These are phyloP conservation scores for Podospora pseudopauciseta DNA, from an alignment of 495 filamentous ascomycete species.

Conservation along the genomic window DNA sequence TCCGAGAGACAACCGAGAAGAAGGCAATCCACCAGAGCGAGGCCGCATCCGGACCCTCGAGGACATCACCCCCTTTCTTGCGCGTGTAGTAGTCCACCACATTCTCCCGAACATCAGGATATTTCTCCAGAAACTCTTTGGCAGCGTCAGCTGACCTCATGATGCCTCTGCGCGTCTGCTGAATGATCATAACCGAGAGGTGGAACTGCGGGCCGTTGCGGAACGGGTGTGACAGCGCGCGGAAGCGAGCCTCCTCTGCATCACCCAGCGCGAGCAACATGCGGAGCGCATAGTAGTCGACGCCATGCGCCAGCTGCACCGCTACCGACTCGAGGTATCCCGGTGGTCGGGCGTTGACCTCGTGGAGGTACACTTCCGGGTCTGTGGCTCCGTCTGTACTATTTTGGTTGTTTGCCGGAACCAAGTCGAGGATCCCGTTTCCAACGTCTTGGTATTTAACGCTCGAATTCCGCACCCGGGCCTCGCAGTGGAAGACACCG, in stretches of 20 bases:
- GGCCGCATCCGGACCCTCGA: slow-evolving; percentile 23
- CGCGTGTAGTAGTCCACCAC: slow-evolving; percentile 22
- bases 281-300: slow-evolving; percentile 35
- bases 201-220: slow-evolving; percentile 20
- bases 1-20: slow-evolving; percentile 3
- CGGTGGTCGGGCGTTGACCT: slow-evolving; percentile 36
- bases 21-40: slow-evolving; percentile 21
- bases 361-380: slow-evolving; percentile 27
- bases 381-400: not conserved
- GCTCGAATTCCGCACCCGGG: slow-evolving; percentile 27
- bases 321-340: slow-evolving; percentile 26
- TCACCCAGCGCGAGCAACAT: slow-evolving; percentile 28
- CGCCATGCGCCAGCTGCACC: slow-evolving; percentile 31
- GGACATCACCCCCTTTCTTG: slow-evolving; percentile 23
- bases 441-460: slow-evolving; percentile 12
- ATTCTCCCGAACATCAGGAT: slow-evolving; percentile 18
- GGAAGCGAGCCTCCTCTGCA: slow-evolving; percentile 21
- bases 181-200: slow-evolving; percentile 20
- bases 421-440: slow-evolving; percentile 19
- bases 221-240: slow-evolving; percentile 30
- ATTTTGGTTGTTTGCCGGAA: not conserved
- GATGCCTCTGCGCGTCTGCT: slow-evolving; percentile 16
- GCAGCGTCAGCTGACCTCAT: slow-evolving; percentile 23
- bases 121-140: slow-evolving; percentile 19
- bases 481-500: slow-evolving; percentile 37